Evolutionary conservation across 805 yeast species (phyloP), one percentile per base, ranked within the genome.

Genomic region (Teunomyces aglyptinius): DNA sequence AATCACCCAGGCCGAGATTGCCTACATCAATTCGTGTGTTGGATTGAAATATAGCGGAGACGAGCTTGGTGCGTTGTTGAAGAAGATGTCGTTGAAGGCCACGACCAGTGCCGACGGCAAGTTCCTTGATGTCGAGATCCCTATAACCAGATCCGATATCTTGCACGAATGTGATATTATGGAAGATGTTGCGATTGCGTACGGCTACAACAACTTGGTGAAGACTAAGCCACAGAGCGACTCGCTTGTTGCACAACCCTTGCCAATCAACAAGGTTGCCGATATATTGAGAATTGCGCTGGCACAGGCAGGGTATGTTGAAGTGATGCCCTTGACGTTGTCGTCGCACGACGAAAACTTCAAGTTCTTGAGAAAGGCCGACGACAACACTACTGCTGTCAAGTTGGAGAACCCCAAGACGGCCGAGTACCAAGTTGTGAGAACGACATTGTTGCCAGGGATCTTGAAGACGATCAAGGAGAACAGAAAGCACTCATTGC

Each of bases 261-360:
- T 92, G 64, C 96, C 96, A 47, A 78, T 95, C 61, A 94, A 94
- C 75, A 89, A 88, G 67, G 79, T 94, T 39, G 78, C 91, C 44
- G 99, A 94, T 67, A 92, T 94, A 49, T 76, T 91, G 58, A 86
- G 99, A 73, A 65, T 77, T 42, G 97, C 97, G 38, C 82, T 95
- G 28, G 86, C 98, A 24, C 96, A 89, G 75, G 84, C 96, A 13
- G 96, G 97, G 34, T 94, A 96, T 94, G 71, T 84, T 49, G 99
- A 94, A 73, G 97, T 90, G 42, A 73, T 94, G 83, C 97, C 99
- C 34, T 79, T 94, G 65, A 94, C 97, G 20, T 76, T 94, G 62
- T 88, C 97, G 65, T 91, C 98, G 27, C 97, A 91, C 56, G 97
- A 91, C 64, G 99, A 94, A 76, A 94, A 94, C 74, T 94, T 90